Base-by-base conservation (phyloP, 768 basidiomycete genomes). In the Rhizopogon sp. region DNA sequence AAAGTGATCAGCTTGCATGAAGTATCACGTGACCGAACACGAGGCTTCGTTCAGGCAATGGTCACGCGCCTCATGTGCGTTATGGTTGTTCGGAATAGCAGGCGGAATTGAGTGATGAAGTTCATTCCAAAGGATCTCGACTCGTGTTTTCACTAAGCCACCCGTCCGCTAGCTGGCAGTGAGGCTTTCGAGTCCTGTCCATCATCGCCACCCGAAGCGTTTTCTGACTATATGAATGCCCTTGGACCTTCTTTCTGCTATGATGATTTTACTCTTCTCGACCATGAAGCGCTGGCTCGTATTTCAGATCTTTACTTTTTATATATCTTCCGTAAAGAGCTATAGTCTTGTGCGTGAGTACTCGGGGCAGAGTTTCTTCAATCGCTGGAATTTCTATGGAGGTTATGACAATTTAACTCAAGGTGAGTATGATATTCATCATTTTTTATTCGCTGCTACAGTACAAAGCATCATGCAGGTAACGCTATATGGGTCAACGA, bases 401-500 rank as follows among this genome's bases (percentile, higher is more conserved):
- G 68, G 59, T 45, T 70, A 68, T 17, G 80, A 81, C 59, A 79
- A 81, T 50, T 65, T 75, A 39, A 82, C 78, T 1, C 58, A 39
- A 45, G 65, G 71, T 72, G 14, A 28, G 66, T 52, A 70, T 66
- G 61, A 73, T 76, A 67, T 67, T 31, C 17, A 64, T 58, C 1
- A 39, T 5, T 39, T 10, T 13, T 39, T 33, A 5, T 25, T 31
- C 9, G 10, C 6, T 28, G 33, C 45, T 46, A n/a, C 42, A 52
- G 46, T 20, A 56, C 50, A 45, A 22, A 33, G 39, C 45, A 16
- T 35, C 33, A 4, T 59, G 0, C 58, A 85, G 87, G 87, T 39
- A 82, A 88, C 60, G 84, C 82, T 16, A 80, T 79, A 41, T 89
- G 79, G 74, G 72, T 84, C 16, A 76, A 78, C 60, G 64, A 72